These are phyloP conservation scores for Friedmanniomyces endolithicus DNA, from an alignment of 495 filamentous ascomycete species.

Conservation along the genomic window DNA sequence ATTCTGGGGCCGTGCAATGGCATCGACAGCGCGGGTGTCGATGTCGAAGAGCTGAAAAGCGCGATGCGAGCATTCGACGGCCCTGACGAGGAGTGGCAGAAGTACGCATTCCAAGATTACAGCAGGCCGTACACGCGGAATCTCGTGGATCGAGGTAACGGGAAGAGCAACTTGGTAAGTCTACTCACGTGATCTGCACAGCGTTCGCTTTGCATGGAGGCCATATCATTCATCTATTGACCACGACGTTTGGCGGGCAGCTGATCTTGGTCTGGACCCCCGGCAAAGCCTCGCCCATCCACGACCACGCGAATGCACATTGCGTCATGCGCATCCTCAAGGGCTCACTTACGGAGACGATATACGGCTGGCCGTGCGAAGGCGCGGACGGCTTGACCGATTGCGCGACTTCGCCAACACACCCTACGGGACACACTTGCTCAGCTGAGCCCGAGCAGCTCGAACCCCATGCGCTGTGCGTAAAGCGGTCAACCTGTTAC, in stretches of 20 bases:
- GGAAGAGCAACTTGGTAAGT: conserved; percentile 75
- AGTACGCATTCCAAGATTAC: conserved; percentile 54
- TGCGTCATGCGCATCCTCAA: conserved; percentile 50
- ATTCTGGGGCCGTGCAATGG: conserved; percentile 67
- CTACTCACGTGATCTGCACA: not conserved
- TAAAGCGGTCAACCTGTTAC: conserved; percentile 43
- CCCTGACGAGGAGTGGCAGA: conserved; percentile 53
- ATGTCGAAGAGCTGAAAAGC: conserved; percentile 51
- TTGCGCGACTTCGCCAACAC: not conserved
- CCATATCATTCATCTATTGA: not conserved
- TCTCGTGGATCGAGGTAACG: conserved; percentile 79
- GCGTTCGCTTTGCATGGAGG: not conserved
- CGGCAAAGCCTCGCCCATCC: conserved; percentile 70
- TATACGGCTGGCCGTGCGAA: conserved; percentile 59
- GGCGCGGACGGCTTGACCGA: conserved; percentile 4
- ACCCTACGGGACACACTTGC: conserved; percentile 12
- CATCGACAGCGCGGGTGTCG: conserved; percentile 64
- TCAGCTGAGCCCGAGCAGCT: conserved; percentile 27
- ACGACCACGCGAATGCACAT: conserved; percentile 46
- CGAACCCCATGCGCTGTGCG: conserved; percentile 39
- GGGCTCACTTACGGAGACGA: conserved; percentile 64
- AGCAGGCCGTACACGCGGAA: conserved; percentile 70
- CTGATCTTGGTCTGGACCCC: conserved; percentile 89
- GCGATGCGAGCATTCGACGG: conserved; percentile 64
- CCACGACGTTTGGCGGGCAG: conserved; percentile 27